A percentile compares a stretch with the other conserved stretches of the same genome.
phyloP scores from a whole-genome alignment of 495 filamentous ascomycete genomes.

The Penicillium simplicissimum region DNA sequence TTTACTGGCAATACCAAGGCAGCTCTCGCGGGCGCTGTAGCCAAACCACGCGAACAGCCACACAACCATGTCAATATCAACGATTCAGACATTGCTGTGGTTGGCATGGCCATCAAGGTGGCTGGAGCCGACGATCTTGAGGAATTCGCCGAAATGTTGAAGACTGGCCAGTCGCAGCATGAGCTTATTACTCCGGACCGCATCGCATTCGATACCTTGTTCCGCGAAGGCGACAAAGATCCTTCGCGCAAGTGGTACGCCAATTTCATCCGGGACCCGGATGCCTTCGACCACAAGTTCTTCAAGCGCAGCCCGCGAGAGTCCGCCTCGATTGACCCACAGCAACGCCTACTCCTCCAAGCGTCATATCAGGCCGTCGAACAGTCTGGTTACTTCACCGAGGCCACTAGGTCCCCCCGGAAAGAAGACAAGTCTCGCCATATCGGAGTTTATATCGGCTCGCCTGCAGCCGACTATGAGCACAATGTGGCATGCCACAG shows the following conservation, averaged over 20 bases:
- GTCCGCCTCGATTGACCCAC: conserved; percentile 51
- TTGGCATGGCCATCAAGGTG: conserved; percentile 53
- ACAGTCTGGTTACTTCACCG: conserved; percentile 42
- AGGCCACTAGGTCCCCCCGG: neutral
- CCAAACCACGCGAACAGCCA: neutral
- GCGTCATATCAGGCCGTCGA: conserved; percentile 52
- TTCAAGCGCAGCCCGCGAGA: conserved; percentile 53
- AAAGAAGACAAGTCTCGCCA: neutral
- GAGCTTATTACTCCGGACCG: conserved; percentile 37
- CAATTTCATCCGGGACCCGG: conserved; percentile 47
- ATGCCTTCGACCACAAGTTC: conserved; percentile 55
- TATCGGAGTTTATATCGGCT: conserved; percentile 40
- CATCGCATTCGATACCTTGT: conserved; percentile 35
- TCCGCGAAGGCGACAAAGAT: conserved; percentile 30
- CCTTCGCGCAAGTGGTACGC: conserved; percentile 40
- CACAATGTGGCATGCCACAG: conserved; percentile 39
- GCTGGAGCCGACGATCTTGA: conserved; percentile 50
- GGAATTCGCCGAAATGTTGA: conserved; percentile 47
- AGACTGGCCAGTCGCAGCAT: conserved; percentile 34
- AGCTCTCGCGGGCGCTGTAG: neutral
- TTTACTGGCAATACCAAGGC: neutral
- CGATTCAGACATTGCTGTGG: conserved; percentile 45
- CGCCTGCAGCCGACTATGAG: conserved; percentile 36
- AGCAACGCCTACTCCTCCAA: conserved; percentile 52
- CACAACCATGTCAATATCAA: neutral